Base-by-base conservation (phyloP, 164 flowering plant species). In the Platanus orientalis region DNA sequence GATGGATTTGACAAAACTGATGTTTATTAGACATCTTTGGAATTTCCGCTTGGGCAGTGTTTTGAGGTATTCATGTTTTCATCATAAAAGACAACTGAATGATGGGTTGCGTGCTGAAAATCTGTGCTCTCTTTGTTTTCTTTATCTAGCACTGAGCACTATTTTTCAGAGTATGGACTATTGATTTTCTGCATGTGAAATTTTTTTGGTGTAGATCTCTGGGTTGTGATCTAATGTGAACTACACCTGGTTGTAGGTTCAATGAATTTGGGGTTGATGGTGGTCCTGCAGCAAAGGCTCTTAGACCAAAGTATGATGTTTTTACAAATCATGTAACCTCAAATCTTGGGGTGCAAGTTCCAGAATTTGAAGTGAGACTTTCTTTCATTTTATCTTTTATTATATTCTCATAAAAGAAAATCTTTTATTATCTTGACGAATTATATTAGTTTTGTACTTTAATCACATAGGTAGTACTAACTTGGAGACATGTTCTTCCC, bases 291-390 rank as follows among this genome's bases (percentile, higher is more conserved):
- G 83, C 78, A 14, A 80, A 71, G 65, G 12, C 57, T 23, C 58
- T 82, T 26, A 67, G 57, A 44, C 86, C 83, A 24, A 82, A 84
- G 69, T 67, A 70, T 39, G n/a, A 58, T 39, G 40, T 39, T 44
- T 59, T 80, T 34, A 63, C 72, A 7, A 65, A 73, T 47, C 83
- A 79, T 70, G 14, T 64, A 5, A 47, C 9, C 52, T 20, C 39
- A 11, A 23, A 1, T 14, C 23, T 45, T 45, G 55, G 56, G 6
- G 27, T 88, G 1, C 67, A 59, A 25, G 48, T 87, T 17, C 98
- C 97, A 24, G 65, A 82, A 27, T 52, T 90, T 45, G 92, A 93
- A 57, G 98, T 92, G 65, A 73, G 83, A 27, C n/a, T n/a, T n/a
- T n/a, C n/a, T n/a, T n/a, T n/a, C n/a, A n/a, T n/a, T n/a, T n/a